Evolutionary conservation across 2,329 filamentous ascomycete species (phyloP).

Genomic region (Graphiopsis chlorocephala): DNA sequence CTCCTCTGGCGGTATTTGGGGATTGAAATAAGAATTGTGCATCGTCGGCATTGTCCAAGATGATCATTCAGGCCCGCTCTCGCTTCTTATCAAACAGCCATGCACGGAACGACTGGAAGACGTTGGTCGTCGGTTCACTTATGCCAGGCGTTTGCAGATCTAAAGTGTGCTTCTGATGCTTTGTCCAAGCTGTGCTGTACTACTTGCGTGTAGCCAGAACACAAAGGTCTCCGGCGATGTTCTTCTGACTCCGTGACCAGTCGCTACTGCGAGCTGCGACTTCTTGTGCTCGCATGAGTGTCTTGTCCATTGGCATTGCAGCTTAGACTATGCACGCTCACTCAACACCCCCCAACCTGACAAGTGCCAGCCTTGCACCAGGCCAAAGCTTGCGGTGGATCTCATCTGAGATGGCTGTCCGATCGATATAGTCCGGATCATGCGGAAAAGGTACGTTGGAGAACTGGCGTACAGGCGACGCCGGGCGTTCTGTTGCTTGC

Average conservation of each 20-base stretch:
- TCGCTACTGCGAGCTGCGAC: conserved; percentile 29
- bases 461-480: conserved; percentile 13
- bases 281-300: conserved; percentile 20
- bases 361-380: conserved; percentile 20
- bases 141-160: conserved; percentile 17
- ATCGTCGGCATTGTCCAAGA: conserved; percentile 7
- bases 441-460: conserved; percentile 24
- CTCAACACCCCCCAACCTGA: conserved; percentile 27
- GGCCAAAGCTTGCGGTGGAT: conserved; percentile 18
- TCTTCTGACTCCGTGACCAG: conserved; percentile 17
- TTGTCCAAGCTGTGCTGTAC: conserved; percentile 22
- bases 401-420: conserved; percentile 16
- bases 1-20: too few species aligned
- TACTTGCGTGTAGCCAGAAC: conserved; percentile 29
- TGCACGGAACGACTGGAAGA: conserved; percentile 20
- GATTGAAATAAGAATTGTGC: not conserved
- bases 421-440: conserved; percentile 24
- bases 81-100: conserved; percentile 23
- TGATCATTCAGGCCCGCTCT: conserved; percentile 7
- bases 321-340: conserved; percentile 18
- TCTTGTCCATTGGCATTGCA: too few species aligned
- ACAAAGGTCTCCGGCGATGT: conserved; percentile 23
- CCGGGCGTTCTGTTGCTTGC: not conserved
- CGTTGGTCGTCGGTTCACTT: conserved; percentile 20
- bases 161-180: conserved; percentile 20